These are phyloP conservation scores for Myxozyma monticola DNA, from an alignment of 805 yeast genomes.

Conservation along the genomic window DNA sequence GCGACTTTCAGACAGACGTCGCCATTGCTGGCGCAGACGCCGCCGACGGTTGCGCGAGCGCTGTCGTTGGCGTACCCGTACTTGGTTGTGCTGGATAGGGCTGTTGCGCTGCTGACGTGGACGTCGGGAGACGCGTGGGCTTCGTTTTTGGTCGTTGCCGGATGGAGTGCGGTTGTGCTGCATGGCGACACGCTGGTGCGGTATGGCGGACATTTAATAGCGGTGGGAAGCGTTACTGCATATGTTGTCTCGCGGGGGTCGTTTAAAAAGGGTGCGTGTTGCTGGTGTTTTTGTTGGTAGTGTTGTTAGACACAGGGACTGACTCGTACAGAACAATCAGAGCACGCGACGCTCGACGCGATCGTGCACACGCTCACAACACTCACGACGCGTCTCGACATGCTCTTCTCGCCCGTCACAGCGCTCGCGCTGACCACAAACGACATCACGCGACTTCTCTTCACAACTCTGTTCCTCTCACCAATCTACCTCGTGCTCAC, in stretches of 20 bases:
- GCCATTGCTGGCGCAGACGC: conserved; percentile 83
- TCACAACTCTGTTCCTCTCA: conserved; percentile 81
- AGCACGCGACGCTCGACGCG: conserved; percentile 82
- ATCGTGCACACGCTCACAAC: conserved; percentile 74
- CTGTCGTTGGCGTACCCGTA: conserved; percentile 83
- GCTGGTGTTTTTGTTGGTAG: no score
- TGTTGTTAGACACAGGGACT: no score
- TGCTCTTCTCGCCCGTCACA: conserved; percentile 78
- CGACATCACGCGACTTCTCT: conserved; percentile 75
- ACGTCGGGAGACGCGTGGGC: conserved; percentile 81
- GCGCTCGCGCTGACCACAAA: conserved; percentile 62
- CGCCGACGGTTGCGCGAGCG: conserved; percentile 85
- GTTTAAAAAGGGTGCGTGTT: conserved; percentile 21
- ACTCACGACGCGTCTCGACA: conserved; percentile 72
- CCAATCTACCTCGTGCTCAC: conserved; percentile 78
- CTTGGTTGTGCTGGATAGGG: conserved; percentile 66
- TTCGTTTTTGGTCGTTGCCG: conserved; percentile 59
- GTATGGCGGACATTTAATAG: conserved; percentile 72
- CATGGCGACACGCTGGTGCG: conserved; percentile 71
- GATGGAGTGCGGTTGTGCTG: conserved; percentile 59
- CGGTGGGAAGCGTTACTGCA: conserved; percentile 45
- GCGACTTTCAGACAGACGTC: conserved; percentile 57
- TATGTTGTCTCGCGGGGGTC: conserved; percentile 34
- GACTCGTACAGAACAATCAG: conserved; percentile 48
- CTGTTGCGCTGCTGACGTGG: conserved; percentile 82